phyloP scores from a whole-genome alignment of 2,329 filamentous ascomycete genomes.

The Penicillium sp. region DNA sequence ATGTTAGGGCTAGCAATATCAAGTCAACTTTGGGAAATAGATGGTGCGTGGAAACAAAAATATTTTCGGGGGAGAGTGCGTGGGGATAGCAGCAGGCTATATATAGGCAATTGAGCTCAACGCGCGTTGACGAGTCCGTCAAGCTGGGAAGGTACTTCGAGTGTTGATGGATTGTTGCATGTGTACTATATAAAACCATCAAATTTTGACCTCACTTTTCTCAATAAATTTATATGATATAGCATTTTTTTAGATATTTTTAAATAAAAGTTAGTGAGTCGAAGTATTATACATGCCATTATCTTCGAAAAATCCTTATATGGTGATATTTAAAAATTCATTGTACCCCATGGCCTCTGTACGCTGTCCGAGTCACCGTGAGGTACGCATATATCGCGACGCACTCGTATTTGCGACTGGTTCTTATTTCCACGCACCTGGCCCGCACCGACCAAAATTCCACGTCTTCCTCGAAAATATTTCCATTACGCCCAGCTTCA shows the following conservation, averaged over 20 bases:
- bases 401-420: fast-evolving
- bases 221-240: neutral
- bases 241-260: neutral
- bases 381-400: neutral
- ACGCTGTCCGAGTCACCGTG: too few species aligned
- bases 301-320: neutral
- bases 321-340: neutral
- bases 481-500: neutral
- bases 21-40: neutral
- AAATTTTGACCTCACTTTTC: neutral
- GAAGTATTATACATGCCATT: neutral
- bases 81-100: neutral
- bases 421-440: neutral
- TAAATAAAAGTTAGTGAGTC: too few species aligned
- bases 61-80: neutral
- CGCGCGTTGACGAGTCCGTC: too few species aligned
- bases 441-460: neutral
- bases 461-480: neutral
- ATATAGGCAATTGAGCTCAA: neutral
- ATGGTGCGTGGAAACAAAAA: neutral
- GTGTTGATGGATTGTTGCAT: neutral
- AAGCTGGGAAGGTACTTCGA: neutral
- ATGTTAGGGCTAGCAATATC: neutral
- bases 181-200: neutral
- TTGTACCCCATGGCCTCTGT: neutral